phyloP scores from a whole-genome alignment of 75 land plant species.

The Pinus taeda region DNA sequence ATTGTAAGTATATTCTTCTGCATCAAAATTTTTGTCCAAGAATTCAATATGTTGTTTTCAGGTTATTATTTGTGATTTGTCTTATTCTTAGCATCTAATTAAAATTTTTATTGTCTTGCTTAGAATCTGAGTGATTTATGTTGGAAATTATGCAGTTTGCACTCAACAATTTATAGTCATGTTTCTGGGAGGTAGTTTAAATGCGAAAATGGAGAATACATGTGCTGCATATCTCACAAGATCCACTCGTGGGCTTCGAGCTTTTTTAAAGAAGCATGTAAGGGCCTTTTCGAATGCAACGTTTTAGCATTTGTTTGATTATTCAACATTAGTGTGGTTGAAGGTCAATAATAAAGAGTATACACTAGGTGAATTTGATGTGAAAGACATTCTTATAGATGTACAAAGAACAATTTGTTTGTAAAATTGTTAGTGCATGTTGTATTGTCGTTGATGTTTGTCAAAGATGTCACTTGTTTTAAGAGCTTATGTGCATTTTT shows the following conservation, averaged over 20 bases:
- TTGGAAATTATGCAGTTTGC: conserved; percentile 55
- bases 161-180: conserved; percentile 74
- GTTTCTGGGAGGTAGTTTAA: conserved; percentile 46
- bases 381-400: background rate
- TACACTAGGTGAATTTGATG: background rate
- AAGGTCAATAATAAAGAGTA: background rate
- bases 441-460: too few relatives aligned
- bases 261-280: conserved; percentile 76
- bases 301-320: background rate
- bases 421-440: too few relatives aligned
- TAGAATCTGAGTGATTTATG: background rate
- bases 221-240: conserved; percentile 75
- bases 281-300: conserved; percentile 10
- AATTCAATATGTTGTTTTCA: background rate
- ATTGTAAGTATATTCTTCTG: conserved; percentile 45
- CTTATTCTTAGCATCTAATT: background rate
- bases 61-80: background rate
- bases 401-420: too few relatives aligned
- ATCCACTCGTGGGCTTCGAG: conserved; percentile 81
- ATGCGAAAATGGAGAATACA: conserved; percentile 26
- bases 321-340: background rate
- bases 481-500: too few relatives aligned
- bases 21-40: background rate
- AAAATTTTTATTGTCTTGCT: background rate
- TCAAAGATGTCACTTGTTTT: too few relatives aligned